Evolutionary conservation across 176 grass and related monocot genomes (phyloP).

Genomic region (Ampelocalamus luodianensis): DNA sequence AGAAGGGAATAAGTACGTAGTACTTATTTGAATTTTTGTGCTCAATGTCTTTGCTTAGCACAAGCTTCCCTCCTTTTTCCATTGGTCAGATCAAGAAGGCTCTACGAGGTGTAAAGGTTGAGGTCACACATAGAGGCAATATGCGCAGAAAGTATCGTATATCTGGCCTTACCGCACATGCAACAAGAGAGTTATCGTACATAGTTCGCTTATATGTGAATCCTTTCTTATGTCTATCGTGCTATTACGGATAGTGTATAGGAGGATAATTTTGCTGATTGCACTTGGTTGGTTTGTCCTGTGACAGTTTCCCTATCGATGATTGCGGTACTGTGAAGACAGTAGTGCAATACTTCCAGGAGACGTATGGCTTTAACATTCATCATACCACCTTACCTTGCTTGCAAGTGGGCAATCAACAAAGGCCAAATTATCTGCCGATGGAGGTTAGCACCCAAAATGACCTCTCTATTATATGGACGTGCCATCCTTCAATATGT

Average conservation of each 20-base stretch:
- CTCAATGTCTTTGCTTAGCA: conserved; percentile 23
- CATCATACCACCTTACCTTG: conserved; percentile 72
- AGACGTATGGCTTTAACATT: conserved; percentile 67
- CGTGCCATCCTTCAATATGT: neutral
- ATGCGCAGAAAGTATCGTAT: conserved; percentile 81
- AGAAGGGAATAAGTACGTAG: neutral
- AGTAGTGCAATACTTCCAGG: conserved; percentile 69
- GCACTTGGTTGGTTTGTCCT: conserved; percentile 20
- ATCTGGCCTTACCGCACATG: conserved; percentile 68
- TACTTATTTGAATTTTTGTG: neutral
- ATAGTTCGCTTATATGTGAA: conserved; percentile 35
- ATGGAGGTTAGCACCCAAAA: conserved; percentile 61
- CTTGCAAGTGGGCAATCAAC: conserved; percentile 74
- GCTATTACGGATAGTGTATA: neutral
- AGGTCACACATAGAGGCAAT: conserved; percentile 78
- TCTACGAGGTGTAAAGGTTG: conserved; percentile 67
- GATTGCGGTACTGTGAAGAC: conserved; percentile 69
- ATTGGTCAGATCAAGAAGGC: conserved; percentile 73
- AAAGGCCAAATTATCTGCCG: conserved; percentile 72
- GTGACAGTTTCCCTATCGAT: conserved; percentile 60
- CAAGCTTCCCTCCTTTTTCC: conserved; percentile 13
- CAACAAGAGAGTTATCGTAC: conserved; percentile 72
- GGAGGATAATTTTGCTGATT: conserved; percentile 7
- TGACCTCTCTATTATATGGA: neutral
- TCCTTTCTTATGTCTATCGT: conserved; percentile 6